These are phyloP conservation scores for Alternaria gaisen DNA, from an alignment of 2,329 filamentous ascomycete genomes.

Conservation along the genomic window DNA sequence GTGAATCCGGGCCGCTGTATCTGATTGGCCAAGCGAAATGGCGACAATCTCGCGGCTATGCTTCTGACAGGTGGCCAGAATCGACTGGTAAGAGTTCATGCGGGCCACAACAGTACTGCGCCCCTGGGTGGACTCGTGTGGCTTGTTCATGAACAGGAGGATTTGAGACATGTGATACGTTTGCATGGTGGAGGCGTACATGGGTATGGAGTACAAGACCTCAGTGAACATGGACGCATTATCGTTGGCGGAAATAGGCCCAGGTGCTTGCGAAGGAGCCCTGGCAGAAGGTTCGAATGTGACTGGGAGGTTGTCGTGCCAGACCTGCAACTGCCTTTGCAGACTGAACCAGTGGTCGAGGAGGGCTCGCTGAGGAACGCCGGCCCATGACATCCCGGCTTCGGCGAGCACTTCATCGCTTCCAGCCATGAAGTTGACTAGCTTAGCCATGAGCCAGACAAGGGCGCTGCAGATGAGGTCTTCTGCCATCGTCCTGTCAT, in stretches of 20 bases:
- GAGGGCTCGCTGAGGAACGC: conserved; percentile 59
- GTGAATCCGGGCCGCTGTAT: conserved; percentile 66
- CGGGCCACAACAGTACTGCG: conserved; percentile 63
- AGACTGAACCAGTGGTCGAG: conserved; percentile 64
- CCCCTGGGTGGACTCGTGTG: conserved; percentile 63
- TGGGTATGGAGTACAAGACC: conserved; percentile 69
- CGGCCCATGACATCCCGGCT: conserved; percentile 53
- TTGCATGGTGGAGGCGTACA: conserved; percentile 73
- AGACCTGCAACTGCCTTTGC: conserved; percentile 65
- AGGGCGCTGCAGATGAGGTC: conserved; percentile 71
- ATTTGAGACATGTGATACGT: conserved; percentile 72
- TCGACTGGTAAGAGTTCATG: conserved; percentile 65
- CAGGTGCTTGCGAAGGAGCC: conserved; percentile 47
- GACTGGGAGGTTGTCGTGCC: conserved; percentile 66
- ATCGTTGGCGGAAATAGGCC: conserved; percentile 30
- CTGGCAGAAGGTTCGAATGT: conserved; percentile 67
- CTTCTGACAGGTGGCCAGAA: conserved; percentile 63
- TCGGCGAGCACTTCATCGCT: conserved; percentile 60
- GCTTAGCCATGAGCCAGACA: conserved; percentile 72
- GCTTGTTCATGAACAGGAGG: conserved; percentile 68
- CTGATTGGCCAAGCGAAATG: conserved; percentile 65
- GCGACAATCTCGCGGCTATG: conserved; percentile 70
- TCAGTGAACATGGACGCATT: conserved; percentile 60
- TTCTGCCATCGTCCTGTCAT: conserved; percentile 64
- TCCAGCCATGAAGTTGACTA: conserved; percentile 70